Base-by-base conservation (phyloP, 768 basidiomycete genomes). In the Austroboletus eburneus region DNA sequence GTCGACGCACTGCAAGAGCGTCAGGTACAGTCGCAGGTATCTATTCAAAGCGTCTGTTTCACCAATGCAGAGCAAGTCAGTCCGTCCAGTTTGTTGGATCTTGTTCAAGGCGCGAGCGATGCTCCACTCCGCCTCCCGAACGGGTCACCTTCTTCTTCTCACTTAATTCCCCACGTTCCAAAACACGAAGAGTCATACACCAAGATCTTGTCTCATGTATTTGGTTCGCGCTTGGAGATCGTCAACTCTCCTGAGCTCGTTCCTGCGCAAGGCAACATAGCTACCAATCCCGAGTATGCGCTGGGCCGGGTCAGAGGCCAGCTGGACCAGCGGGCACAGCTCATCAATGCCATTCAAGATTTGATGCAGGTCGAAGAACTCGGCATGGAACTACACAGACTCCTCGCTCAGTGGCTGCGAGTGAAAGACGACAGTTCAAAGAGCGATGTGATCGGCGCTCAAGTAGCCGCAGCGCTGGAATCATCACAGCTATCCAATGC, bases 201-300 rank as follows among this genome's bases (percentile, higher is more conserved):
- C 51, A 88, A 85, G 63, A 85, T 97, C 21, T 80, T 99, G 45
- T 66, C 75, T 6, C 85, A 90, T 46, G 72, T 96, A 27, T 94
- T 97, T 62, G 74, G 71, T 34, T 79, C 83, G 8, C 79, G 89
- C 2, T 72, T 98, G 1, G 85, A 93, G 51, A 76, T 99, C 48
- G 75, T 84, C 58, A 98, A 99, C 67, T 82, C 86, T 3, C 93
- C 91, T 0, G 71, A 78, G 35, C 75, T 87, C 16, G 81, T 91
- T 42, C 61, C 78, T 9, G 66, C 81, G 13, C 78, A 87, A 48
- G 92, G 91, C 10, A 70, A 77, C 37, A 65, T 82, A 37, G 90
- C 91, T 16, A 95, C 93, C 9, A 85, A 78, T n/a, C 96, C 95
- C 2, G 91, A 97, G 63, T 97, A 85, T 61, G 95, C 96, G 1